Conservation (phyloP, 495 filamentous ascomycete genomes). For the Hypoxylon fragiforme region DNA sequence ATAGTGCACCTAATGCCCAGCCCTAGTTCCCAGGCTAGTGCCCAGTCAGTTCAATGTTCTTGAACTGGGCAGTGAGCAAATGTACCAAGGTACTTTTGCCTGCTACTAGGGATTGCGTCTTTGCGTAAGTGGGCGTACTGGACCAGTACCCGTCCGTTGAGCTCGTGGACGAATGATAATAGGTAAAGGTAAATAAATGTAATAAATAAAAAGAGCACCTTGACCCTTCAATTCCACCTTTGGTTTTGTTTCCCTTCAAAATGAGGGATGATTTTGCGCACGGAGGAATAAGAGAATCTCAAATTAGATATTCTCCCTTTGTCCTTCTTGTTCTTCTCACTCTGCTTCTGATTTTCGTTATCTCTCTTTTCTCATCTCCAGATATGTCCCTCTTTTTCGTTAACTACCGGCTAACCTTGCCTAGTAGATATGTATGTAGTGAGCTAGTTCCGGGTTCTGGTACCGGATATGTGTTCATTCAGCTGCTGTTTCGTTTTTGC, state of each 20-base stretch:
- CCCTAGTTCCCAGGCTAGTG: background rate
- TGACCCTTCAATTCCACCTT: background rate
- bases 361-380: too few species aligned
- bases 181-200: background rate
- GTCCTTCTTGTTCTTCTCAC: background rate
- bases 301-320: constrained; percentile 7
- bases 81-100: background rate
- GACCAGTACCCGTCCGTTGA: too few species aligned
- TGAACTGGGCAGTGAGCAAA: background rate
- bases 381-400: too few species aligned
- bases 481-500: constrained; percentile 28
- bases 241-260: constrained; percentile 2
- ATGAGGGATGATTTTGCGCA: constrained; percentile 10
- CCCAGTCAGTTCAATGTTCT: background rate
- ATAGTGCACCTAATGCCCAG: background rate
- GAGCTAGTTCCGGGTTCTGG: constrained; percentile 16
- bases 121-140: background rate
- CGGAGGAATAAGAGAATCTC: constrained; percentile 7
- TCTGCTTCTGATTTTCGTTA: background rate
- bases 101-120: background rate
- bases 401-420: background rate
- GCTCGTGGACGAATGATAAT: background rate
- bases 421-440: background rate
- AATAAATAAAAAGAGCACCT: background rate
- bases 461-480: constrained; percentile 22